Evolutionary conservation across 2,329 filamentous ascomycete species (phyloP).

Genomic region (Colletotrichum cereale): DNA sequence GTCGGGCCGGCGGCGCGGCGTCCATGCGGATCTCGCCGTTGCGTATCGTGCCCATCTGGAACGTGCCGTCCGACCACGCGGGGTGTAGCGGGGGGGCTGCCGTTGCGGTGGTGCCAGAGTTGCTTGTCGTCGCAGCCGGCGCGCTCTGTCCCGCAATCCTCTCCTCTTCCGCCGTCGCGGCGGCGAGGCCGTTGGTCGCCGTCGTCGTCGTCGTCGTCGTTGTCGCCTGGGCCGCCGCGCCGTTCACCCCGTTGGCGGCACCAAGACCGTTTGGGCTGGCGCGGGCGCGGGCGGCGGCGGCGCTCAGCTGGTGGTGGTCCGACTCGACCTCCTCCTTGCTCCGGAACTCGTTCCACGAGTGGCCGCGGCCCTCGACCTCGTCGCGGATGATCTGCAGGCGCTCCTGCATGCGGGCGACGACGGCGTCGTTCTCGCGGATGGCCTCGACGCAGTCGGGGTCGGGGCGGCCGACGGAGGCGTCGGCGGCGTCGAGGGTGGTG

Average conservation of each 20-base stretch:
- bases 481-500: constrained; percentile 44
- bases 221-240: constrained; percentile 10
- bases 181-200: constrained; percentile 41
- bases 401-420: constrained; percentile 76
- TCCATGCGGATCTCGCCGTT: constrained; percentile 64
- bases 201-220: constrained; percentile 29
- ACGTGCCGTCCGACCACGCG: constrained; percentile 74
- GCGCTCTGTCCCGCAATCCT: constrained; percentile 31
- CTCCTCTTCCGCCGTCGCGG: constrained; percentile 33
- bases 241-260: constrained; percentile 6
- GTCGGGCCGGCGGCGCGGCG: constrained; percentile 8
- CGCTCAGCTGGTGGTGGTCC: constrained; percentile 41
- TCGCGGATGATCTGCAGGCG: constrained; percentile 72
- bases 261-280: constrained; percentile 13
- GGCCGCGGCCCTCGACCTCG: constrained; percentile 73
- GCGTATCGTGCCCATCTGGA: constrained; percentile 69
- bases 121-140: constrained; percentile 16
- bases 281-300: background rate
- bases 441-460: constrained; percentile 81
- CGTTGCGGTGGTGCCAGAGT: background rate
- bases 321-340: constrained; percentile 59
- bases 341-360: constrained; percentile 69
- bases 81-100: constrained; percentile 47
- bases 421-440: constrained; percentile 77
- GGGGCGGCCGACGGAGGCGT: constrained; percentile 48